Evolutionary conservation across 352 stramenopile species (phyloP).

Genomic region (Phytophthora foliorum): DNA sequence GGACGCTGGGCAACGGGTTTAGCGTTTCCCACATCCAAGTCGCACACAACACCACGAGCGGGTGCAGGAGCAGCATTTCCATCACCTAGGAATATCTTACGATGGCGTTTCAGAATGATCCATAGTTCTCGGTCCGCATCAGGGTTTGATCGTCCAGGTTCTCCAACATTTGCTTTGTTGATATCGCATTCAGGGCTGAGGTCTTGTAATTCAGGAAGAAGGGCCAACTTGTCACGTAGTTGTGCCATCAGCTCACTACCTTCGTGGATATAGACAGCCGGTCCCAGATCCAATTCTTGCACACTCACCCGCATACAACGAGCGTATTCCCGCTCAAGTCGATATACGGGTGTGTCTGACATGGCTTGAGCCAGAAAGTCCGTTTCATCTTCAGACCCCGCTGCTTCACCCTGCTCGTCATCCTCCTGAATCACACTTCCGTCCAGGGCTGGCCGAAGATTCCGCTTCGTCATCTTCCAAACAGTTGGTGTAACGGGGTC

Average conservation of each 20-base stretch:
- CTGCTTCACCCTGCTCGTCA: no score
- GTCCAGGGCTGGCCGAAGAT: no score
- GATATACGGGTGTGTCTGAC: no score
- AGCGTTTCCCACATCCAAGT: constrained; percentile 7
- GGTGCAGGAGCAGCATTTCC: neutral
- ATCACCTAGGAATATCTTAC: neutral
- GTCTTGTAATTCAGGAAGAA: neutral
- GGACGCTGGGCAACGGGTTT: constrained; percentile 2
- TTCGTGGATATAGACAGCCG: constrained; percentile 10
- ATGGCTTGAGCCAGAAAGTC: no score
- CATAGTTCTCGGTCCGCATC: neutral
- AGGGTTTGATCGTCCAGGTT: neutral
- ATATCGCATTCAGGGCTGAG: constrained; percentile 1
- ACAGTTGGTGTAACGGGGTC: no score
- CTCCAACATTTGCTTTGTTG: neutral
- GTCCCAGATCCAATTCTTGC: neutral
- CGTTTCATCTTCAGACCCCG: no score
- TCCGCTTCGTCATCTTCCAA: no score
- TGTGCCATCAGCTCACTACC: constrained; percentile 3
- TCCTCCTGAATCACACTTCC: no score
- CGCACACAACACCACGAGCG: constrained; percentile 3
- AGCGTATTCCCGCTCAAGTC: neutral
- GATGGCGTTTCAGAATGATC: neutral
- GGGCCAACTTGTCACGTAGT: constrained; percentile 3
- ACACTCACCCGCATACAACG: neutral